Conservation (phyloP, 768 basidiomycete genomes). For the Leccinum broughii region DNA sequence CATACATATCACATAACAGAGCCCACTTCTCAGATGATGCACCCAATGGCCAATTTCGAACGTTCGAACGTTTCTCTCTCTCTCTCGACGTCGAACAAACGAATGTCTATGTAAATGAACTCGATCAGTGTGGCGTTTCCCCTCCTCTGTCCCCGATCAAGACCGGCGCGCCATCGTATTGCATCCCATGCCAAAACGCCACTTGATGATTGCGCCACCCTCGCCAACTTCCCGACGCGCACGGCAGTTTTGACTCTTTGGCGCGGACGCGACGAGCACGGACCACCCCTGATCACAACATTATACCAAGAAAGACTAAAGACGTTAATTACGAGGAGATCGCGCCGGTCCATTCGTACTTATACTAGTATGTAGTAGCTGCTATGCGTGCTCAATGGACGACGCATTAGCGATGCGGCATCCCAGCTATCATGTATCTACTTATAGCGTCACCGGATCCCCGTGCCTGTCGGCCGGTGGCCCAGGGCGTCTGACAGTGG, state of each 20-base stretch:
- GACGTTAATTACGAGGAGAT: background rate
- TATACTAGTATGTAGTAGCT: background rate
- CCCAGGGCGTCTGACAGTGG: background rate
- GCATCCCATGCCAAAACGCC: conserved; percentile 5
- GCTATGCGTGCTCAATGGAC: background rate
- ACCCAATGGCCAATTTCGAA: too few species aligned
- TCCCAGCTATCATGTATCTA: background rate
- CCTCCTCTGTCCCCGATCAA: background rate
- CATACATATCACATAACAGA: too few species aligned
- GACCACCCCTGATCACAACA: background rate
- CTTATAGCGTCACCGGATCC: background rate
- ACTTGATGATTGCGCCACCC: background rate
- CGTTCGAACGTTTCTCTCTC: background rate
- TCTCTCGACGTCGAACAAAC: background rate
- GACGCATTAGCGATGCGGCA: background rate
- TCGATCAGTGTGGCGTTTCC: background rate
- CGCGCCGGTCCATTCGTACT: background rate
- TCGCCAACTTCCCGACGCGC: background rate
- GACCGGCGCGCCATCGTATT: background rate
- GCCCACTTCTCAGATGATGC: too few species aligned
- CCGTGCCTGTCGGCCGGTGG: background rate
- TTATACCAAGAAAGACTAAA: background rate
- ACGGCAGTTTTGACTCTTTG: background rate
- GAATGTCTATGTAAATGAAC: background rate
- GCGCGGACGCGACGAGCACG: background rate